Conservation (phyloP, 108 stramenopile genomes). For the Cyclotella choctawhatcheeana region DNA sequence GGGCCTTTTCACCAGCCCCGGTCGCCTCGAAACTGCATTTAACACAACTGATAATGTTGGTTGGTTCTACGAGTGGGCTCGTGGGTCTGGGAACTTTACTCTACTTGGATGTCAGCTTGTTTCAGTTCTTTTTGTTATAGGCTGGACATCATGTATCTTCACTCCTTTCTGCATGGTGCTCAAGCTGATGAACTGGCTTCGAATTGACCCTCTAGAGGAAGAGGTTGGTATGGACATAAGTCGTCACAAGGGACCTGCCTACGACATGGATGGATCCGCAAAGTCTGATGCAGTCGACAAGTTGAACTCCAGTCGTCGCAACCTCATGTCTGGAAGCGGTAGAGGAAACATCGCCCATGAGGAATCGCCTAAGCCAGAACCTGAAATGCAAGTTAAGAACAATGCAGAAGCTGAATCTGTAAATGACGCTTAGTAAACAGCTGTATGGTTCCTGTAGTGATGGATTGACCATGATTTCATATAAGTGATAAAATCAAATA, state of each 20-base stretch:
- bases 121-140: slow-evolving; percentile 73
- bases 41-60: slow-evolving; percentile 32
- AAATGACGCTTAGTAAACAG: no score
- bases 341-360: no score
- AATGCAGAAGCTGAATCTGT: no score
- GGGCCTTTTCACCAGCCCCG: slow-evolving; percentile 46
- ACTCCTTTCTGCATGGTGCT: slow-evolving; percentile 83
- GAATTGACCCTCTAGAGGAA: slow-evolving; percentile 86
- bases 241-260: slow-evolving; percentile 84
- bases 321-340: no score
- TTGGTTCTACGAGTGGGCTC: slow-evolving; percentile 68
- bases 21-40: slow-evolving; percentile 22
- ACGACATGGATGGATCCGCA: slow-evolving; percentile 64
- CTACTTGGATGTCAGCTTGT: slow-evolving; percentile 75
- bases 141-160: slow-evolving; percentile 79
- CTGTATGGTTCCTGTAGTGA: no score
- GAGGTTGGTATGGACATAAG: slow-evolving; percentile 86
- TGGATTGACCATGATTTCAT: no score
- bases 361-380: no score
- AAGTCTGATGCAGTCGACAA: slow-evolving; percentile 71
- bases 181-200: slow-evolving; percentile 73
- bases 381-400: no score
- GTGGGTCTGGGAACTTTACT: slow-evolving; percentile 63
- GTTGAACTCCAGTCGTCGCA: slow-evolving; percentile 61
- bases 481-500: no score